phyloP scores from a whole-genome alignment of 129 eudicot species.

The Artemisia tridentata region DNA sequence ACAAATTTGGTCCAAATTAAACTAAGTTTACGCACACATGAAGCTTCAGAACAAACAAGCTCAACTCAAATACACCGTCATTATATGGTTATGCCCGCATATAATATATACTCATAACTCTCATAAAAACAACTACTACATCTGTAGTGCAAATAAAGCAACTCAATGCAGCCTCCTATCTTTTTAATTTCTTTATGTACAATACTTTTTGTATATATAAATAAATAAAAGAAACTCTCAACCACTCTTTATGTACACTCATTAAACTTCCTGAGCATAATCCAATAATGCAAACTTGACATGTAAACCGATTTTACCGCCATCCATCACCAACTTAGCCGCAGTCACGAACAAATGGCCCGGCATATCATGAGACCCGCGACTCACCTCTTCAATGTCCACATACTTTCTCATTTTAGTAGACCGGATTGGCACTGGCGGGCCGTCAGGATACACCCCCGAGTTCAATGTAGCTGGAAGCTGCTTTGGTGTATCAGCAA shows the following conservation, averaged over 20 bases:
- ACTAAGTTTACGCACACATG: not conserved
- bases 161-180: slow-evolving; percentile 22
- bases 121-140: not conserved
- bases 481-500: slow-evolving; percentile 52
- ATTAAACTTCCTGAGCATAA: slow-evolving; percentile 41
- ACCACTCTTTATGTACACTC: slow-evolving; percentile 21
- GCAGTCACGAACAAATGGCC: slow-evolving; percentile 99
- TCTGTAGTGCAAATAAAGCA: not conserved
- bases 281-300: slow-evolving; percentile 81
- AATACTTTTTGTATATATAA: not conserved
- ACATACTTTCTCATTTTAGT: slow-evolving; percentile 64
- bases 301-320: slow-evolving; percentile 80
- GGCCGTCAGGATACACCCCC: slow-evolving; percentile 83
- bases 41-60: not conserved
- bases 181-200: slow-evolving; percentile 29
- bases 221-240: slow-evolving; percentile 19
- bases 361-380: slow-evolving; percentile 82
- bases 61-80: not conserved
- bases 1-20: not conserved
- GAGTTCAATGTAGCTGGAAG: slow-evolving; percentile 59
- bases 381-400: slow-evolving; percentile 61
- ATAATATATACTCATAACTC: not conserved
- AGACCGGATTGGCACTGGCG: slow-evolving; percentile 62
- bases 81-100: not conserved
- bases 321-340: slow-evolving; percentile 72